phyloP scores from a whole-genome alignment of 495 filamentous ascomycete genomes.

The Elasticomyces elasticus region DNA sequence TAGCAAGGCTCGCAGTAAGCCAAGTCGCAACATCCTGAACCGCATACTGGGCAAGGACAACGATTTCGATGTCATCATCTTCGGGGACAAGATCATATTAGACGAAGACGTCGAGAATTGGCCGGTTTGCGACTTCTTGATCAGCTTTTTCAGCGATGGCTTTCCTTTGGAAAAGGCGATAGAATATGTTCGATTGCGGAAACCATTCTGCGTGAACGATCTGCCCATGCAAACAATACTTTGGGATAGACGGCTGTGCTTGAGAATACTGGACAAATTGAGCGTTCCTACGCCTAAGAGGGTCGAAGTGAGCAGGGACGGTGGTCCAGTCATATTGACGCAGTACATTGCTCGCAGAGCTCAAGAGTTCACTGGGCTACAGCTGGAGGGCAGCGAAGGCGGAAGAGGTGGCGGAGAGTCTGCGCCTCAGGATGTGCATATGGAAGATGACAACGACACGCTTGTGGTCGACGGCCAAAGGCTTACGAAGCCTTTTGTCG shows the following conservation, averaged over 20 bases:
- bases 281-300: slow-evolving; percentile 79
- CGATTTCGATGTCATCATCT: slow-evolving; percentile 92
- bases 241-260: slow-evolving; percentile 87
- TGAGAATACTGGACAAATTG: slow-evolving; percentile 78
- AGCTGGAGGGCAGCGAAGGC: slow-evolving; percentile 62
- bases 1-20: slow-evolving; percentile 91
- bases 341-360: slow-evolving; percentile 68
- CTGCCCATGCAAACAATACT: slow-evolving; percentile 95
- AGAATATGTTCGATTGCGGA: slow-evolving; percentile 79
- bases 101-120: slow-evolving; percentile 70
- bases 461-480: slow-evolving; percentile 73
- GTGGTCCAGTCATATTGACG: slow-evolving; percentile 69
- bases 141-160: slow-evolving; percentile 95
- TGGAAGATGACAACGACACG: slow-evolving; percentile 79
- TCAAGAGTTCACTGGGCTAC: slow-evolving; percentile 67
- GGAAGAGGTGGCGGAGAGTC: slow-evolving; percentile 55
- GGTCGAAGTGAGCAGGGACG: slow-evolving; percentile 90
- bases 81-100: slow-evolving; percentile 95
- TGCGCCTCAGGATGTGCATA: slow-evolving; percentile 55
- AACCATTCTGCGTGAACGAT: slow-evolving; percentile 96
- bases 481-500: slow-evolving; percentile 89
- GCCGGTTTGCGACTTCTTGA: slow-evolving; percentile 75
- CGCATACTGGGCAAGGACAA: slow-evolving; percentile 69
- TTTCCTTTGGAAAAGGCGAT: slow-evolving; percentile 97
- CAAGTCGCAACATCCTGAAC: slow-evolving; percentile 88